Percentiles rank a stretch among this genome's conserved stretches.
Evolutionary conservation across 768 basidiomycete species (phyloP).

Genomic region (Suillus bovinus): DNA sequence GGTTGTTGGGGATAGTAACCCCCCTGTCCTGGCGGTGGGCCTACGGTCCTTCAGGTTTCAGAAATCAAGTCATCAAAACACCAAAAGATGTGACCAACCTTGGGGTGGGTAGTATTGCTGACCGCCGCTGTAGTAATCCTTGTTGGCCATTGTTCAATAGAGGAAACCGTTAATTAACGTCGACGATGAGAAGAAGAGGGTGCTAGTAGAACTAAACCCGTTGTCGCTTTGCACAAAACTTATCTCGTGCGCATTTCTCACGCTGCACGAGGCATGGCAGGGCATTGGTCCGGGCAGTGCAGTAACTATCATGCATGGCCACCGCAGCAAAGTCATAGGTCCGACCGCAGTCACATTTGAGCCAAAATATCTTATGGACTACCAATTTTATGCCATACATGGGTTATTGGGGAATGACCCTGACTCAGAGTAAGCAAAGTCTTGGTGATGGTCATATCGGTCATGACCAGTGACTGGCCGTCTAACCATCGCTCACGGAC

Average conservation of each 20-base stretch:
- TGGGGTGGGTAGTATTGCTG: slow-evolving; percentile 54
- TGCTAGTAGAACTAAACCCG: slow-evolving; percentile 3
- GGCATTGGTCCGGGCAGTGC: slow-evolving; percentile 4
- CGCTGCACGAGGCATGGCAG: background rate
- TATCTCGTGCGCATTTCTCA: slow-evolving; percentile 8
- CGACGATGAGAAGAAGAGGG: slow-evolving; percentile 10
- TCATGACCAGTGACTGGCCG: background rate
- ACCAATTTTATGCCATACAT: background rate
- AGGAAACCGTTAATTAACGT: slow-evolving; percentile 9
- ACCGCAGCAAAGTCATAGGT: background rate
- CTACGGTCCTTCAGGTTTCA: slow-evolving; percentile 26
- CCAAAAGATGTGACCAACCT: slow-evolving; percentile 35
- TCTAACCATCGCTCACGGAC: background rate
- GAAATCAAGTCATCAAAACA: background rate
- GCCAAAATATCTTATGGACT: background rate
- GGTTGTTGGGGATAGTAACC: slow-evolving; percentile 78
- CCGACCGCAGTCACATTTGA: background rate
- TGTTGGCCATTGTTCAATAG: slow-evolving; percentile 57
- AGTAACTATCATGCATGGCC: slow-evolving; percentile 5
- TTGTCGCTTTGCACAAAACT: background rate
- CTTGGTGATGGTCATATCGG: background rate
- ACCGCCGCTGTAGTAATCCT: slow-evolving; percentile 65
- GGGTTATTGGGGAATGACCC: background rate
- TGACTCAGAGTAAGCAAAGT: background rate
- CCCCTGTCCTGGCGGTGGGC: slow-evolving; percentile 60